A percentile compares a stretch with the other conserved stretches of the same genome.
These are phyloP conservation scores for Jackrogersella multiformis DNA, from an alignment of 495 filamentous ascomycete genomes.

Conservation along the genomic window DNA sequence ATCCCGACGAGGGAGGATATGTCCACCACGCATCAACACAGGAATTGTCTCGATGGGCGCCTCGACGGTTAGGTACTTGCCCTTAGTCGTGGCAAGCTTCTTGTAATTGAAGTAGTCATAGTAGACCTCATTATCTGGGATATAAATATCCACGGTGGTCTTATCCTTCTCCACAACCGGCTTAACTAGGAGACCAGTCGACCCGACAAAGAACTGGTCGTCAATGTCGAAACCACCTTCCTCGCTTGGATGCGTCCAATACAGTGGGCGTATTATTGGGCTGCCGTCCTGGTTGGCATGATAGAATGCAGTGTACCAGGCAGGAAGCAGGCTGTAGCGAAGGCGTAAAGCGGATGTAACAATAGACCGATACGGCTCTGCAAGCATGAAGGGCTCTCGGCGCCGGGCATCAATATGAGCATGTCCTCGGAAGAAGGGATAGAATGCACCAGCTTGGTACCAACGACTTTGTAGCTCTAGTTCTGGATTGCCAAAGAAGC, in stretches of 20 bases:
- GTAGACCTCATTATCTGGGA: slow-evolving; percentile 86
- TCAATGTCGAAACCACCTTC: slow-evolving; percentile 87
- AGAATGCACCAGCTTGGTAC: slow-evolving; percentile 98
- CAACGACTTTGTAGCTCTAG: slow-evolving; percentile 91
- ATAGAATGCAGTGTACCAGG: slow-evolving; percentile 98
- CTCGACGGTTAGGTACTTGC: slow-evolving; percentile 71
- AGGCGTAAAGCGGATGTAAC: slow-evolving; percentile 88
- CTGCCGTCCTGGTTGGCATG: slow-evolving; percentile 82
- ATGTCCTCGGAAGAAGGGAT: slow-evolving; percentile 98
- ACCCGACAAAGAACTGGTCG: slow-evolving; percentile 90
- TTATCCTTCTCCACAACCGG: slow-evolving; percentile 82
- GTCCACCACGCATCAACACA: slow-evolving; percentile 88
- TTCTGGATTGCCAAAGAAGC: slow-evolving; percentile 96
- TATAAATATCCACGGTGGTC: slow-evolving; percentile 78
- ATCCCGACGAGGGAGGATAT: slow-evolving; percentile 90
- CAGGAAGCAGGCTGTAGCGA: slow-evolving; percentile 87
- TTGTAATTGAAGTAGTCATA: slow-evolving; percentile 94
- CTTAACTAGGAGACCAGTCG: slow-evolving; percentile 86
- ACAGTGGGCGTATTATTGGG: slow-evolving; percentile 90
- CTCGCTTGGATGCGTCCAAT: slow-evolving; percentile 88
- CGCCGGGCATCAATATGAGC: slow-evolving; percentile 96
- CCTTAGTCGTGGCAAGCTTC: slow-evolving; percentile 69
- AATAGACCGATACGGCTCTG: slow-evolving; percentile 84
- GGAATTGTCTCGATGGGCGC: slow-evolving; percentile 88
- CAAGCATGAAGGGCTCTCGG: slow-evolving; percentile 89